Percentiles rank a stretch among this genome's conserved stretches.
These are phyloP conservation scores for Pyrus hybrid DNA, from an alignment of 331 rosid species.

Conservation along the genomic window DNA sequence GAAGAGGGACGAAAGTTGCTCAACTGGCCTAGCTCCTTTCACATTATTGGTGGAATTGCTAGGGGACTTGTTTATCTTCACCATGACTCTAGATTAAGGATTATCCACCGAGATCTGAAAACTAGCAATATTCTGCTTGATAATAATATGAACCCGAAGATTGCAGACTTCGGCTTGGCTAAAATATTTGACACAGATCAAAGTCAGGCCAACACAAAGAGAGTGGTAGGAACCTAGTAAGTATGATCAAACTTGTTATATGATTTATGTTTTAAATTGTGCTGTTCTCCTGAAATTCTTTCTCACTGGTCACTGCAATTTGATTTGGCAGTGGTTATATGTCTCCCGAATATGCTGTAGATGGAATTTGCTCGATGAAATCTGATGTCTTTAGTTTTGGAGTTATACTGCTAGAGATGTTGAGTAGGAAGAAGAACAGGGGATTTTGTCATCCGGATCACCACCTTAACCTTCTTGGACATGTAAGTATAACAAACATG, in stretches of 20 bases:
- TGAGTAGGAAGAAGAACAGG: slow-evolving; percentile 8
- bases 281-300: background rate
- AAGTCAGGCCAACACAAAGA: background rate
- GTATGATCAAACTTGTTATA: background rate
- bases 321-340: slow-evolving; percentile 6
- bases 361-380: slow-evolving; percentile 5
- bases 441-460: background rate
- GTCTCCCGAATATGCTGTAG: slow-evolving; percentile 13
- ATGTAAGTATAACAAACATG: background rate
- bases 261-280: background rate
- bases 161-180: slow-evolving; percentile 14
- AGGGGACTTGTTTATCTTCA: slow-evolving; percentile 11
- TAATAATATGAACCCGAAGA: background rate
- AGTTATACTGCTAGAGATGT: slow-evolving; percentile 6
- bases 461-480: slow-evolving; percentile 14
- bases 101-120: slow-evolving; percentile 7
- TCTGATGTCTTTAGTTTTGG: slow-evolving; percentile 18
- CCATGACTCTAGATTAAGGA: background rate
- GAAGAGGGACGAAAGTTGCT: background rate
- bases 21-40: background rate
- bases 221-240: slow-evolving; percentile 10
- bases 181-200: background rate
- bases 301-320: background rate
- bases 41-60: slow-evolving; percentile 3
- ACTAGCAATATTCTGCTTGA: slow-evolving; percentile 11